Evolutionary conservation across 208 protist species (phyloP).

Genomic region (Trypanosoma cruzi): DNA sequence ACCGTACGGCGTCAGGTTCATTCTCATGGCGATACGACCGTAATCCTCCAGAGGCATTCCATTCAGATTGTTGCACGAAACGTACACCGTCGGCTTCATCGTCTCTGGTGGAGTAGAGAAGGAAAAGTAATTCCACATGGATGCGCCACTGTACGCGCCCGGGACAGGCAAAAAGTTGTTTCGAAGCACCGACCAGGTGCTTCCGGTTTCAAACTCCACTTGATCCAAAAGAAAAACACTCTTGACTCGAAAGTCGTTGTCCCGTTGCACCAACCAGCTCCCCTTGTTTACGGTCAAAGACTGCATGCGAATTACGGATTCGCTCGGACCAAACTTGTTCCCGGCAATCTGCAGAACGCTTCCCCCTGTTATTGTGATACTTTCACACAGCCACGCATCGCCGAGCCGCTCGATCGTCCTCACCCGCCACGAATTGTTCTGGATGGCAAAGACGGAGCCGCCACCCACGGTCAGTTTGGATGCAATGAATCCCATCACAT

Average conservation of each 20-base stretch:
- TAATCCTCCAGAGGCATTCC: neutral
- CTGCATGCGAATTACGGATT: neutral
- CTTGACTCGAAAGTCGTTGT: slow-evolving; percentile 8
- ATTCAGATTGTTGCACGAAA: slow-evolving; percentile 2
- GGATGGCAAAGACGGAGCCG: slow-evolving; percentile 14
- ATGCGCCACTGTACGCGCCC: neutral
- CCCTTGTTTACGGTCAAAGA: slow-evolving; percentile 1
- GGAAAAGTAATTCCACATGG: slow-evolving; percentile 1
- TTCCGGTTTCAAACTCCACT: neutral
- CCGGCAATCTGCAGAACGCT: slow-evolving; percentile 11
- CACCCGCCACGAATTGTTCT: slow-evolving; percentile 12
- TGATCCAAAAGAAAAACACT: neutral
- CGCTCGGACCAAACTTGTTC: neutral
- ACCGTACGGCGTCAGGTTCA: neutral
- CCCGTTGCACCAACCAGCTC: slow-evolving; percentile 3
- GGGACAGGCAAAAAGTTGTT: slow-evolving; percentile 3
- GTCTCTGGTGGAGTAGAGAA: neutral
- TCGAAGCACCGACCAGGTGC: slow-evolving; percentile 5
- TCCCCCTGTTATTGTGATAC: neutral
- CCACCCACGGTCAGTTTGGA: neutral
- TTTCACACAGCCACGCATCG: slow-evolving; percentile 1
- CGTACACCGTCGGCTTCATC: slow-evolving; percentile 5
- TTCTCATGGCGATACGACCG: neutral
- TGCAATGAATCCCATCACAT: slow-evolving; percentile 2
- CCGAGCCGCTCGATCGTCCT: neutral